Conservation (phyloP, 176 grass and related monocot genomes). For the Carex pumila region DNA sequence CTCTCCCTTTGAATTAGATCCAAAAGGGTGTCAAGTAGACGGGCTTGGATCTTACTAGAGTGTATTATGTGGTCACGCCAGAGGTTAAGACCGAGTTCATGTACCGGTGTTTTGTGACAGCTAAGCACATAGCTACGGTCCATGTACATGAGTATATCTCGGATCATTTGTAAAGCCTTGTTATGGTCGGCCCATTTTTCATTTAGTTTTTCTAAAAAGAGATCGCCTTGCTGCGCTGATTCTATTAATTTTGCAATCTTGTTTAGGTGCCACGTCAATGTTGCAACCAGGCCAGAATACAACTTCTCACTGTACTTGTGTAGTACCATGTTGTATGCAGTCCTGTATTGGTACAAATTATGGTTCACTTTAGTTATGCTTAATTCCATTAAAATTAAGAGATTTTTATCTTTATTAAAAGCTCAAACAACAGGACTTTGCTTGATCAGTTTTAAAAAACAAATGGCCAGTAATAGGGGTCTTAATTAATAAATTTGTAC, state of each 20-base stretch:
- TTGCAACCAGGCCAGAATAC: slow-evolving; percentile 54
- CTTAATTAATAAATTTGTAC: background rate
- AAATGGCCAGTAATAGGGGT: background rate
- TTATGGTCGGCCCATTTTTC: slow-evolving; percentile 91
- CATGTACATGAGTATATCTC: slow-evolving; percentile 98
- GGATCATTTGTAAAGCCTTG: slow-evolving; percentile 86
- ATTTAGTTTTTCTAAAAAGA: slow-evolving; percentile 80
- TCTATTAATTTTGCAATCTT: slow-evolving; percentile 74
- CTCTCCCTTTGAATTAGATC: slow-evolving; percentile 79
- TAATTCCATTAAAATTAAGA: background rate
- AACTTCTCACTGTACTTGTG: slow-evolving; percentile 92
- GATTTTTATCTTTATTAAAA: background rate
- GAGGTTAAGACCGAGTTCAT: slow-evolving; percentile 84
- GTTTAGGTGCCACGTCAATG: slow-evolving; percentile 75
- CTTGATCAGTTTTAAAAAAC: background rate
- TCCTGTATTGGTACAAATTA: slow-evolving; percentile 37
- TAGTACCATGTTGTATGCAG: slow-evolving; percentile 96
- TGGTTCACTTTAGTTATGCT: background rate
- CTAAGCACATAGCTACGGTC: slow-evolving; percentile 59
- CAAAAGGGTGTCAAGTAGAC: slow-evolving; percentile 66
- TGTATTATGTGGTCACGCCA: slow-evolving; percentile 92
- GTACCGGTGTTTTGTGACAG: slow-evolving; percentile 63
- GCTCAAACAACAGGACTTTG: background rate
- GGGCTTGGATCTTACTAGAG: slow-evolving; percentile 50
- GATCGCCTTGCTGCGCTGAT: slow-evolving; percentile 65